Conservation (phyloP, 1,284 basidiomycete species). For the Exsudoporus floridanus region DNA sequence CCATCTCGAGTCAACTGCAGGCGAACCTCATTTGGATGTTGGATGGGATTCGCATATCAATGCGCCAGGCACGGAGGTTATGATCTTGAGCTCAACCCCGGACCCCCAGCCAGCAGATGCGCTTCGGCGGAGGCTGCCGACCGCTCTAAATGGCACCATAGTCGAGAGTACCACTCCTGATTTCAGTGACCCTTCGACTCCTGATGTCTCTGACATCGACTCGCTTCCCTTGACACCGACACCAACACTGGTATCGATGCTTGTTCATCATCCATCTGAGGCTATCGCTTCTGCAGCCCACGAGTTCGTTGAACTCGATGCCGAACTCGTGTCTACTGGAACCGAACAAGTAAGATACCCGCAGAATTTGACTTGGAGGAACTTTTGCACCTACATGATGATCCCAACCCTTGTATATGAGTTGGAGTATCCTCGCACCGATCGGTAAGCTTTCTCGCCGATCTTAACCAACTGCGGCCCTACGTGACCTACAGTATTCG, state of each 20-base stretch:
- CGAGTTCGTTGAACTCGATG: slow-evolving; percentile 76
- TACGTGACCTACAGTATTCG: slow-evolving; percentile 60
- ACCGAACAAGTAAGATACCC: slow-evolving; percentile 76
- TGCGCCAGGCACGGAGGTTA: slow-evolving; percentile 39
- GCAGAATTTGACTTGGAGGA: slow-evolving; percentile 78
- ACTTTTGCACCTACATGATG: slow-evolving; percentile 87
- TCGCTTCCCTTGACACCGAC: slow-evolving; percentile 6
- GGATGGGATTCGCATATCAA: slow-evolving; percentile 25
- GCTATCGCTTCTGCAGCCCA: slow-evolving; percentile 70
- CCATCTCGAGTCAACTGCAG: slow-evolving; percentile 26
- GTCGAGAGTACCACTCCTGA: slow-evolving; percentile 2
- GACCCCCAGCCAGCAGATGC: slow-evolving; percentile 52
- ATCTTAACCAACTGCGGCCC: background rate
- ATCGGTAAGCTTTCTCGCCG: slow-evolving; percentile 48
- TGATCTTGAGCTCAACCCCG: slow-evolving; percentile 47
- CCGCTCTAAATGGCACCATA: slow-evolving; percentile 31
- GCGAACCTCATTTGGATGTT: slow-evolving; percentile 26
- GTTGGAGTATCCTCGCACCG: slow-evolving; percentile 91
- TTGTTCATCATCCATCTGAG: slow-evolving; percentile 74
- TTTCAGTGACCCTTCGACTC: slow-evolving; percentile 3
- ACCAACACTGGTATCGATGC: slow-evolving; percentile 47
- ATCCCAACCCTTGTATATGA: slow-evolving; percentile 96
- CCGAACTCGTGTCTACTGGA: slow-evolving; percentile 75
- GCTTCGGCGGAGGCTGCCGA: slow-evolving; percentile 54
- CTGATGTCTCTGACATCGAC: slow-evolving; percentile 1